A percentile compares a stretch with the other conserved stretches of the same genome.
These are phyloP conservation scores for Nitzschia inconspicua DNA, from an alignment of 108 stramenopile genomes.

Conservation along the genomic window DNA sequence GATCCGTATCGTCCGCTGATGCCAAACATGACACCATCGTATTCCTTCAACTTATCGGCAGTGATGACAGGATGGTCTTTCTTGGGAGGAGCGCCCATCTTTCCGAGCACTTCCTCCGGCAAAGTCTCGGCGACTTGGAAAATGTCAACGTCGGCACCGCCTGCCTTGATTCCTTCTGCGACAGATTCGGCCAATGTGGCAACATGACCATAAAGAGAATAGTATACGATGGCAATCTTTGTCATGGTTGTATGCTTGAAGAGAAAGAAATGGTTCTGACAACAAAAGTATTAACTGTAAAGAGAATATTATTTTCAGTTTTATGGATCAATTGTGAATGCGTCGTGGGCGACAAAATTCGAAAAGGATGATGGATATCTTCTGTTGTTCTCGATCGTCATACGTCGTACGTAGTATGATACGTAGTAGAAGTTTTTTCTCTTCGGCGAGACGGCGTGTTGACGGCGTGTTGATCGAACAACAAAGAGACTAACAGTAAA, in stretches of 20 bases:
- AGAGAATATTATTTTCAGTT: too few relatives aligned
- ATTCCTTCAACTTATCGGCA: constrained; percentile 41
- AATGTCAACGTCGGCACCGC: constrained; percentile 41
- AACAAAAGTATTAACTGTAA: too few relatives aligned
- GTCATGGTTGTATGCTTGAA: constrained; percentile 14
- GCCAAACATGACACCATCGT: constrained; percentile 72
- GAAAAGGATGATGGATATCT: too few relatives aligned
- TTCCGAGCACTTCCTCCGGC: constrained; percentile 51
- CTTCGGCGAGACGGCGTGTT: too few relatives aligned
- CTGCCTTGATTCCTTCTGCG: constrained; percentile 49
- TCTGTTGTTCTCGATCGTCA: too few relatives aligned
- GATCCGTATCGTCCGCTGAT: constrained; percentile 63
- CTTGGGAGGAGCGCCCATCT: constrained; percentile 62
- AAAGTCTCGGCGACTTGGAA: constrained; percentile 67
- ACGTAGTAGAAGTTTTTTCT: too few relatives aligned
- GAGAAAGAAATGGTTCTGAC: too few relatives aligned
- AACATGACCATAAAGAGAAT: constrained; percentile 62
- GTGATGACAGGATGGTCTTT: constrained; percentile 40
- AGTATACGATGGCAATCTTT: constrained; percentile 54
- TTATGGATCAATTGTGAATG: too few relatives aligned
- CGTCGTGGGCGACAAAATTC: too few relatives aligned
- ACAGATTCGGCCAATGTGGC: constrained; percentile 40
- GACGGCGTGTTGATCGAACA: too few relatives aligned
- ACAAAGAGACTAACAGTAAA: too few relatives aligned
- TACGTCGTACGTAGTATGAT: too few relatives aligned